Percentiles rank a stretch among this genome's conserved stretches.
phyloP scores from a whole-genome alignment of 768 basidiomycete species.

The Suillus clintonianus region DNA sequence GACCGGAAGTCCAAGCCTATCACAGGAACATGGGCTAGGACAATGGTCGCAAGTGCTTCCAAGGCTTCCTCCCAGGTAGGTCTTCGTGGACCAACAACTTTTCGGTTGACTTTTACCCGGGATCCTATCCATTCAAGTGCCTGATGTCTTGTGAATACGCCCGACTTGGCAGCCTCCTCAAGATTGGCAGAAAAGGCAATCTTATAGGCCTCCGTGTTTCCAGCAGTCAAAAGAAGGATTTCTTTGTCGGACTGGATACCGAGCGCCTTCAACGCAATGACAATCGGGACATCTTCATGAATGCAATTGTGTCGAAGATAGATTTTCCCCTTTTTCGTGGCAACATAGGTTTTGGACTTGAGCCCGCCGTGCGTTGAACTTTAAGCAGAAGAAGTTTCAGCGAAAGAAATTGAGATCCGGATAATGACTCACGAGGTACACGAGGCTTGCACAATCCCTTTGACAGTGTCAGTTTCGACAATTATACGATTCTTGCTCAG shows the following conservation, averaged over 20 bases:
- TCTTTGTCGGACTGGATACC: slow-evolving; percentile 98
- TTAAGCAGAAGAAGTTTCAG: slow-evolving; percentile 7
- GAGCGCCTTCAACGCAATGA: slow-evolving; percentile 93
- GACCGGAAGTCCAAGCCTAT: slow-evolving; percentile 84
- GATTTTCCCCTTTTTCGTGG: slow-evolving; percentile 92
- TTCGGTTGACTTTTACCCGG: slow-evolving; percentile 86
- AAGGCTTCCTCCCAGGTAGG: slow-evolving; percentile 94
- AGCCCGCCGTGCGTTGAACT: slow-evolving; percentile 82
- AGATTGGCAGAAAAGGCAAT: slow-evolving; percentile 85
- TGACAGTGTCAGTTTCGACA: slow-evolving; percentile 89
- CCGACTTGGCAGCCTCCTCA: slow-evolving; percentile 92
- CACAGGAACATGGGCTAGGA: slow-evolving; percentile 95
- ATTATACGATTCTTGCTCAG: slow-evolving; percentile 99
- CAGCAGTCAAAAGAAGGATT: slow-evolving; percentile 91
- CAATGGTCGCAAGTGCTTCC: slow-evolving; percentile 96
- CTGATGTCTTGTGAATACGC: slow-evolving; percentile 89
- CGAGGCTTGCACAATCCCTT: slow-evolving; percentile 90
- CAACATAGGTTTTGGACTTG: slow-evolving; percentile 97
- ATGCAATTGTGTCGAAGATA: slow-evolving; percentile 98
- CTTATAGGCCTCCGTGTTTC: slow-evolving; percentile 87
- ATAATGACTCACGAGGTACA: slow-evolving; percentile 82
- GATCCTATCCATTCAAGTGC: slow-evolving; percentile 93
- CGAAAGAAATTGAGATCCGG: background rate
- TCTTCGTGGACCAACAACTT: slow-evolving; percentile 77
- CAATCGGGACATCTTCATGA: slow-evolving; percentile 96